Conservation (phyloP, 2,329 filamentous ascomycete species). For the Zalaria obscura region DNA sequence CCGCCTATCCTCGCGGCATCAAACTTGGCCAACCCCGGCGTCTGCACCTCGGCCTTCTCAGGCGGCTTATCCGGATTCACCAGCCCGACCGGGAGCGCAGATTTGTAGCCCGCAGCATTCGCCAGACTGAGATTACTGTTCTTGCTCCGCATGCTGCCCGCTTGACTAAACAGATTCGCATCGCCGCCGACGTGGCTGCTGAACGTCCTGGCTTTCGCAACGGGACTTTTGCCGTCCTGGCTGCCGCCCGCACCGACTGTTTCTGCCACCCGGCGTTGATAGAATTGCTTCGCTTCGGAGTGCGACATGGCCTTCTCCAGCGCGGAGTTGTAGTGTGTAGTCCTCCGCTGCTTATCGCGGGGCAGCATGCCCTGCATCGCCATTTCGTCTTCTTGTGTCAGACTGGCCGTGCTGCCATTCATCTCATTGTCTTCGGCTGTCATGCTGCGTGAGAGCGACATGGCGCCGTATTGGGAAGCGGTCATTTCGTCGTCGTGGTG, state of each 20-base stretch:
- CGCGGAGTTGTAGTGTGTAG: slow-evolving; percentile 84
- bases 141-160: slow-evolving; percentile 27
- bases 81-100: slow-evolving; percentile 19
- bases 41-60: slow-evolving; percentile 14
- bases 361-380: slow-evolving; percentile 24
- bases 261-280: slow-evolving; percentile 71
- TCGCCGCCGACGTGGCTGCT: slow-evolving; percentile 25
- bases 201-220: slow-evolving; percentile 29
- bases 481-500: not conserved
- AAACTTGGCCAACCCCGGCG: slow-evolving; percentile 15
- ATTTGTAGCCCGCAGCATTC: slow-evolving; percentile 12
- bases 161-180: slow-evolving; percentile 19
- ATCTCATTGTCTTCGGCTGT: not conserved
- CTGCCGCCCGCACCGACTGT: slow-evolving; percentile 19
- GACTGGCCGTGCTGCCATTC: slow-evolving; percentile 1
- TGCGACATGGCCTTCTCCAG: slow-evolving; percentile 91
- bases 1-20: slow-evolving; percentile 6
- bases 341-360: slow-evolving; percentile 46
- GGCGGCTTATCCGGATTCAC: slow-evolving; percentile 18
- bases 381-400: slow-evolving; percentile 9
- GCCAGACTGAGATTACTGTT: slow-evolving; percentile 16
- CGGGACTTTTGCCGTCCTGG: slow-evolving; percentile 24
- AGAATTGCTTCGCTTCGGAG: slow-evolving; percentile 89
- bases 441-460: not conserved
- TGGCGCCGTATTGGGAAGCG: not conserved